Evolutionary conservation across 2,329 filamentous ascomycete genomes (phyloP).

Genomic region (Cryphonectria parasitica): DNA sequence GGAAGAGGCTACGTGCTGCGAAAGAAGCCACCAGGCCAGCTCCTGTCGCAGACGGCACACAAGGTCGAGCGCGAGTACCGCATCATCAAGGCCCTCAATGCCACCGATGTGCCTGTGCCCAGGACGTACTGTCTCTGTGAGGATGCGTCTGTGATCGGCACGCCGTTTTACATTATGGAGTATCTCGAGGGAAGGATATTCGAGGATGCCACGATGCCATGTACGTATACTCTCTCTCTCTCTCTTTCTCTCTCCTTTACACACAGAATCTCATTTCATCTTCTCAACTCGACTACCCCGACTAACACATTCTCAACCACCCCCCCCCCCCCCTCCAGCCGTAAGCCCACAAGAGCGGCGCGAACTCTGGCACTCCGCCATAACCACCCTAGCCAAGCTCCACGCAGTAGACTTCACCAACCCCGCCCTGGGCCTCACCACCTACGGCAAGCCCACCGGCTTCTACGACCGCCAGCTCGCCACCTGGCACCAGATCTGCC

Average conservation of each 20-base stretch:
- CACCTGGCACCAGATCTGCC: constrained; percentile 80
- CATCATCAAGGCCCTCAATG: constrained; percentile 80
- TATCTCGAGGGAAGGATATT: constrained; percentile 94
- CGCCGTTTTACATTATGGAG: constrained; percentile 96
- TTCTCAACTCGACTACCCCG: background rate
- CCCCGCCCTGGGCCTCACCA: constrained; percentile 66
- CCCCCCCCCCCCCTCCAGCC: constrained; percentile 76
- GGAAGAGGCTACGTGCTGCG: constrained; percentile 82
- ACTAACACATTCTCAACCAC: background rate
- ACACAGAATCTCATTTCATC: too few species aligned
- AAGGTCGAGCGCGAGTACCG: constrained; percentile 95
- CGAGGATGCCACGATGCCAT: constrained; percentile 59
- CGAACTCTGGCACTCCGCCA: constrained; percentile 84
- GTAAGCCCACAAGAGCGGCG: constrained; percentile 70
- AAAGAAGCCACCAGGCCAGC: constrained; percentile 95
- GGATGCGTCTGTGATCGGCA: constrained; percentile 78
- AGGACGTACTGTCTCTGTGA: constrained; percentile 84
- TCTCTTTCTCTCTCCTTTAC: too few species aligned
- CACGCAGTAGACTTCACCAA: constrained; percentile 69
- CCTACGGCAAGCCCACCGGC: constrained; percentile 72
- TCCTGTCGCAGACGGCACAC: constrained; percentile 92
- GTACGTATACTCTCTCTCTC: background rate
- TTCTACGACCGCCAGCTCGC: constrained; percentile 87
- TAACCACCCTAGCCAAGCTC: constrained; percentile 81
- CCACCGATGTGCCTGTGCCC: constrained; percentile 83